phyloP scores from a whole-genome alignment of 345 rosid species.

The Theobroma cacao region DNA sequence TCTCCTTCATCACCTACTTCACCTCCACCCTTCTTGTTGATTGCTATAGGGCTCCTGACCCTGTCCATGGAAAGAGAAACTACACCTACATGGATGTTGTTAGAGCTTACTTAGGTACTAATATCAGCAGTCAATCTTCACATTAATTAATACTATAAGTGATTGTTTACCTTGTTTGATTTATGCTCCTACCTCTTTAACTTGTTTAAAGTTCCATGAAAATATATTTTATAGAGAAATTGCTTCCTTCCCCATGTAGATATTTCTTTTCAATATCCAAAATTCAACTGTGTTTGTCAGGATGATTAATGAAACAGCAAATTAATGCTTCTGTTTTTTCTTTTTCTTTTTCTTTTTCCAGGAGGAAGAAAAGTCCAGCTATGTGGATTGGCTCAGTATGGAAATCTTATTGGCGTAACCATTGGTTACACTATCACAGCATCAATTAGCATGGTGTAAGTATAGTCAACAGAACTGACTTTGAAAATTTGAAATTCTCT shows the following conservation, averaged over 20 bases:
- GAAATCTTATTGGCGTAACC: constrained; percentile 60
- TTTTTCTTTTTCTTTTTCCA: not conserved
- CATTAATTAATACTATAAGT: not conserved
- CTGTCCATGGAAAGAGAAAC: constrained; percentile 68
- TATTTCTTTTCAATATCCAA: not conserved
- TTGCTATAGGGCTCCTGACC: constrained; percentile 69
- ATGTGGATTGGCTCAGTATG: constrained; percentile 81
- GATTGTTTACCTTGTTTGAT: not conserved
- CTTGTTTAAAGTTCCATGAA: not conserved
- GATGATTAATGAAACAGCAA: constrained; percentile 1
- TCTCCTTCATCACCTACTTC: constrained; percentile 73
- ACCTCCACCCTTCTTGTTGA: constrained; percentile 82
- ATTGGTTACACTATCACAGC: constrained; percentile 92
- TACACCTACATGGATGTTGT: constrained; percentile 92
- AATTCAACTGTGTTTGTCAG: not conserved
- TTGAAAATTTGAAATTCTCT: not conserved
- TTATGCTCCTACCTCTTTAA: not conserved
- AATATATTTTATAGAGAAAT: not conserved
- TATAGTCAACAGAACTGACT: not conserved
- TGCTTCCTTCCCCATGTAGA: not conserved
- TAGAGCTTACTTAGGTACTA: constrained; percentile 62
- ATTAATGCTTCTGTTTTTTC: not conserved
- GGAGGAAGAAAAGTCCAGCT: constrained; percentile 63
- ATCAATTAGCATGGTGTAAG: constrained; percentile 95
- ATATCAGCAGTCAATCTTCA: not conserved